Evolutionary conservation across 2,329 filamentous ascomycete genomes (phyloP).

Genomic region (Cladosporium sp.): DNA sequence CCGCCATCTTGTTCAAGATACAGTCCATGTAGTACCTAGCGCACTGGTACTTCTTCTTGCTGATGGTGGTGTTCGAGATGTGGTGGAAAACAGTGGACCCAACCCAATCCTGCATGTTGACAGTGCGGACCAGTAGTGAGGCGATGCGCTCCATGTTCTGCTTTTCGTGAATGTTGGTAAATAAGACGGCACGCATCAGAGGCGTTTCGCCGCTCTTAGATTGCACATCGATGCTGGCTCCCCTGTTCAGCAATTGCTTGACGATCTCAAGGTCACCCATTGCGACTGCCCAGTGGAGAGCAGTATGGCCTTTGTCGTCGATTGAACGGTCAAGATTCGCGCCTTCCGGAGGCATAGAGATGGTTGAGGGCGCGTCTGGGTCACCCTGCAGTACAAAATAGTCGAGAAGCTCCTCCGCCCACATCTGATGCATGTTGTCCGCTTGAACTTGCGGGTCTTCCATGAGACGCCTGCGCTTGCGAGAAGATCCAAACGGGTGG

Average conservation of each 20-base stretch:
- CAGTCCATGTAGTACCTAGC: conserved; percentile 91
- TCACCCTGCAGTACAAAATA: conserved; percentile 71
- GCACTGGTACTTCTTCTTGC: conserved; percentile 78
- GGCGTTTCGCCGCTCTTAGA: conserved; percentile 69
- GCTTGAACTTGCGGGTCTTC: conserved; percentile 56
- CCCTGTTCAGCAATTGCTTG: conserved; percentile 74
- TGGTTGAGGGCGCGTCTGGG: conserved; percentile 56
- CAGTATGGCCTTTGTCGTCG: conserved; percentile 85
- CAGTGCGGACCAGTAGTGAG: conserved; percentile 74
- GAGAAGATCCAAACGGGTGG: conserved; percentile 54
- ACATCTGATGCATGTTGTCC: conserved; percentile 81
- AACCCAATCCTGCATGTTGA: conserved; percentile 70
- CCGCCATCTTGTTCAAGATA: conserved; percentile 78
- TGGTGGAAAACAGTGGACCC: conserved; percentile 91
- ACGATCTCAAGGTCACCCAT: conserved; percentile 96
- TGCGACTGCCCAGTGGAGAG: conserved; percentile 92
- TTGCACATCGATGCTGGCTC: conserved; percentile 65
- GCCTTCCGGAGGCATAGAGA: conserved; percentile 75
- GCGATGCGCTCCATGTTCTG: conserved; percentile 81
- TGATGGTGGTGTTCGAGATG: conserved; percentile 80
- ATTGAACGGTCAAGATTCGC: conserved; percentile 91
- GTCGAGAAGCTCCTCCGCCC: conserved; percentile 87
- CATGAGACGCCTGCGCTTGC: conserved; percentile 71
- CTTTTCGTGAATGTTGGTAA: conserved; percentile 95
- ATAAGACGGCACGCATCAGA: conserved; percentile 87